Percentiles rank a stretch among this genome's conserved stretches.
Conservation (phyloP, 805 yeast species). For the Starmera amethionina region DNA sequence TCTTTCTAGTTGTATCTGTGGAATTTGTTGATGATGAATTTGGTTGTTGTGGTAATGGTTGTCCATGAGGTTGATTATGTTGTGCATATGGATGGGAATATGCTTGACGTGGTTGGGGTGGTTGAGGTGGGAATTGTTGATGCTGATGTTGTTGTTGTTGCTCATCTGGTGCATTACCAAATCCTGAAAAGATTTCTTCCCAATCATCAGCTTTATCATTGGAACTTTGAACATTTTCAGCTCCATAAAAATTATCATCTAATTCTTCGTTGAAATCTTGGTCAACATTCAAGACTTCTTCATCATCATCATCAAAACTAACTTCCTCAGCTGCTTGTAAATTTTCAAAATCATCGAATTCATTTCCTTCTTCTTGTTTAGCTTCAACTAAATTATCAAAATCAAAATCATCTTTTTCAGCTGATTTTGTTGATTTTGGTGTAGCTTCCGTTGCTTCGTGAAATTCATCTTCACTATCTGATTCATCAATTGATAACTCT, state of each 20-base stretch:
- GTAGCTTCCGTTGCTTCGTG: conserved; percentile 31
- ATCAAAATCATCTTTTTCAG: not conserved
- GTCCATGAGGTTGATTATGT: conserved; percentile 1
- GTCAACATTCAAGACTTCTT: conserved; percentile 17
- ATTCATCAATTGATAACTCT: conserved; percentile 44
- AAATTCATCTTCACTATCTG: conserved; percentile 31
- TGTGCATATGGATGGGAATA: conserved; percentile 5
- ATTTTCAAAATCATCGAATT: conserved; percentile 31
- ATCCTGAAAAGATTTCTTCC: conserved; percentile 90
- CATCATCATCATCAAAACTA: conserved; percentile 15
- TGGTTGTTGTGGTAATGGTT: conserved; percentile 3
- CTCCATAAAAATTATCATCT: conserved; percentile 17
- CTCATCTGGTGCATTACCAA: conserved; percentile 43
- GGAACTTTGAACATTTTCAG: conserved; percentile 6
- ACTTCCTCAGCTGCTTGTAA: conserved; percentile 31
- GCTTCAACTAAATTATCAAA: conserved; percentile 6
- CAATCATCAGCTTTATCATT: conserved; percentile 59
- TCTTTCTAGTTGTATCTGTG: conserved; percentile 14
- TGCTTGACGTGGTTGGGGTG: conserved; percentile 1
- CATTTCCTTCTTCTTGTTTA: conserved; percentile 1
- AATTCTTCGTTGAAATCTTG: conserved; percentile 11
- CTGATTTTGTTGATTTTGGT: conserved; percentile 7
- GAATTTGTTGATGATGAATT: not conserved
- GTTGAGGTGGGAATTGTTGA: conserved; percentile 3
- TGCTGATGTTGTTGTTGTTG: conserved; percentile 10